These are phyloP conservation scores for Carex arenaria DNA, from an alignment of 202 grass and related monocot genomes.

Conservation along the genomic window DNA sequence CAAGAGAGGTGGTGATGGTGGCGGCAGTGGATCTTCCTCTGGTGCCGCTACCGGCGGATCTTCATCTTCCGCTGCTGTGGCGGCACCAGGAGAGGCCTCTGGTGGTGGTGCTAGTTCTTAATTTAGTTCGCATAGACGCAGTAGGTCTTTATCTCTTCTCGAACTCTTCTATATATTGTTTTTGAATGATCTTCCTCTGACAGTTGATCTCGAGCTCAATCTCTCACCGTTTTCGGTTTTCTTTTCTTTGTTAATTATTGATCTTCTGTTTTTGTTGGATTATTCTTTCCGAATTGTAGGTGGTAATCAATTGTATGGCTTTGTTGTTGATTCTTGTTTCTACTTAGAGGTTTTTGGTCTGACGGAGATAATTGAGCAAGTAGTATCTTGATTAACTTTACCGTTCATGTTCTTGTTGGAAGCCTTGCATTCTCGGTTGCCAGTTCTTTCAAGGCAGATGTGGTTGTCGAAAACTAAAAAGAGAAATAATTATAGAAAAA, in stretches of 20 bases:
- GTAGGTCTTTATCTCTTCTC: conserved; percentile 4
- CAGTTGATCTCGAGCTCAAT: conserved; percentile 30
- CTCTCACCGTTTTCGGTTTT: conserved; percentile 15
- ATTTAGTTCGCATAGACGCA: not conserved
- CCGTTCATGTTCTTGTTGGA: conserved; percentile 6
- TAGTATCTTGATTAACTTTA: not conserved
- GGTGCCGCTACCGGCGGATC: not conserved
- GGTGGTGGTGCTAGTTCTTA: conserved; percentile 12
- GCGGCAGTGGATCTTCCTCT: conserved; percentile 15
- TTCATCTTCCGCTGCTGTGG: conserved; percentile 26
- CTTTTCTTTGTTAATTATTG: conserved; percentile 19
- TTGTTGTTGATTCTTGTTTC: conserved; percentile 23
- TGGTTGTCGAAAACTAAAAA: not conserved
- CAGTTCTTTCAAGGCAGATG: not conserved
- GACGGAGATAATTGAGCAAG: conserved; percentile 13
- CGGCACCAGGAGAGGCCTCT: not conserved
- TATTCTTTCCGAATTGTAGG: conserved; percentile 25
- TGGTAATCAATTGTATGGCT: conserved; percentile 27
- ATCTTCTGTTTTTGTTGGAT: not conserved
- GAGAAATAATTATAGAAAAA: not conserved
- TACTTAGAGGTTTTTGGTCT: conserved; percentile 5
- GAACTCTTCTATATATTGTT: conserved; percentile 1
- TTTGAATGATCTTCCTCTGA: conserved; percentile 12
- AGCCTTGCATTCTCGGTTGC: not conserved
- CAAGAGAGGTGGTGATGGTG: conserved; percentile 42